These are phyloP conservation scores for Cyclospora cayetanensis DNA, from an alignment of 169 alveolate species.

Conservation along the genomic window DNA sequence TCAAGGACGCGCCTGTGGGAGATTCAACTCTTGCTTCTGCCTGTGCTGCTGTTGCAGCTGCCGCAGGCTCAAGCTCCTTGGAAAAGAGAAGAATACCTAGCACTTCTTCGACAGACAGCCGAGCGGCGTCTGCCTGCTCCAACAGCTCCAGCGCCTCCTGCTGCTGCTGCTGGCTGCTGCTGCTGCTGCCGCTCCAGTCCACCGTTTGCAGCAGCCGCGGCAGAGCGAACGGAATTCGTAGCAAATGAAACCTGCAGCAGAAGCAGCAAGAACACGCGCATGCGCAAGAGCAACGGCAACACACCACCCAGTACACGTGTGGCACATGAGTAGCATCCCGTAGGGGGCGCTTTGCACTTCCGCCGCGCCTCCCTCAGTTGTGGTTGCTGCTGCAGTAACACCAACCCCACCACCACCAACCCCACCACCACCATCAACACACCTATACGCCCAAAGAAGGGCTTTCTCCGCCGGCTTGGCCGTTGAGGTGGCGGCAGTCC, in stretches of 20 bases:
- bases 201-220: slow-evolving; percentile 23
- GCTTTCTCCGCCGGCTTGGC: not conserved
- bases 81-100: slow-evolving; percentile 3
- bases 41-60: slow-evolving; percentile 11
- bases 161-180: slow-evolving; percentile 52
- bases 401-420: not conserved
- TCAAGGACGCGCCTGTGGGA: not conserved
- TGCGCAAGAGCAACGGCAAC: not conserved
- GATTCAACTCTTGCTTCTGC: no score
- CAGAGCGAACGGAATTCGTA: slow-evolving; percentile 15
- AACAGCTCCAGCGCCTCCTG: slow-evolving; percentile 33
- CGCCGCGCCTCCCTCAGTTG: no score
- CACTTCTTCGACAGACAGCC: not conserved
- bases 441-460: slow-evolving; percentile 16
- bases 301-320: no score
- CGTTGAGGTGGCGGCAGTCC: not conserved
- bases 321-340: no score
- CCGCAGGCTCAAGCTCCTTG: not conserved
- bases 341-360: no score
- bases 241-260: slow-evolving; percentile 10
- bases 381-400: not conserved
- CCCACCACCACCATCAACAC: not conserved
- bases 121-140: not conserved
- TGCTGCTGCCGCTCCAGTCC: no score
- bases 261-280: not conserved